Evolutionary conservation across 2,329 filamentous ascomycete genomes (phyloP).

Genomic region (Colletotrichum sp.): DNA sequence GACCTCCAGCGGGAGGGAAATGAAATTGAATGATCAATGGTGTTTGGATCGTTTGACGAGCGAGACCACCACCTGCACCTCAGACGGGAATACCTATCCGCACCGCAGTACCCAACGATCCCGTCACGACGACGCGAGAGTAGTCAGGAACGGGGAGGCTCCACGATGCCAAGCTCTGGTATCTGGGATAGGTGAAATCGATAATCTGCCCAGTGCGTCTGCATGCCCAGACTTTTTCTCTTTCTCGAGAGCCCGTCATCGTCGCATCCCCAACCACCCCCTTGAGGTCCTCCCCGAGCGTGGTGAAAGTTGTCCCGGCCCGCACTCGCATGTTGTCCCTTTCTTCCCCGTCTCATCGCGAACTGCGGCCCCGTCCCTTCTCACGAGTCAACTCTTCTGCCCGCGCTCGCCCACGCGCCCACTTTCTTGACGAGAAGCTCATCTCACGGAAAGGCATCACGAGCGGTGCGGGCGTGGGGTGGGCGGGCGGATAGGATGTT

Average conservation of each 20-base stretch:
- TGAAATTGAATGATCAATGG: neutral
- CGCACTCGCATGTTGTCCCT: neutral
- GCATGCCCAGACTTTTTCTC: neutral
- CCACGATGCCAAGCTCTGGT: neutral
- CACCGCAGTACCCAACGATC: neutral
- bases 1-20: neutral
- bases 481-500: neutral
- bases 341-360: neutral
- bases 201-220: neutral
- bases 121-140: neutral
- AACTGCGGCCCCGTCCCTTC: neutral
- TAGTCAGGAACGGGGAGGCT: neutral
- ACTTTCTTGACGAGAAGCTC: neutral
- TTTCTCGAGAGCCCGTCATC: neutral
- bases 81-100: neutral
- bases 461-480: neutral
- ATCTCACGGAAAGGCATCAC: neutral
- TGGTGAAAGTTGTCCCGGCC: neutral
- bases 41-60: neutral
- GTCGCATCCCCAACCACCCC: neutral
- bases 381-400: neutral
- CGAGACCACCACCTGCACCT: neutral
- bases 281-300: neutral
- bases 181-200: neutral
- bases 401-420: neutral